Evolutionary conservation across 805 yeast species (phyloP), one percentile per base, ranked within the genome.

Genomic region (Millerago galiae): DNA sequence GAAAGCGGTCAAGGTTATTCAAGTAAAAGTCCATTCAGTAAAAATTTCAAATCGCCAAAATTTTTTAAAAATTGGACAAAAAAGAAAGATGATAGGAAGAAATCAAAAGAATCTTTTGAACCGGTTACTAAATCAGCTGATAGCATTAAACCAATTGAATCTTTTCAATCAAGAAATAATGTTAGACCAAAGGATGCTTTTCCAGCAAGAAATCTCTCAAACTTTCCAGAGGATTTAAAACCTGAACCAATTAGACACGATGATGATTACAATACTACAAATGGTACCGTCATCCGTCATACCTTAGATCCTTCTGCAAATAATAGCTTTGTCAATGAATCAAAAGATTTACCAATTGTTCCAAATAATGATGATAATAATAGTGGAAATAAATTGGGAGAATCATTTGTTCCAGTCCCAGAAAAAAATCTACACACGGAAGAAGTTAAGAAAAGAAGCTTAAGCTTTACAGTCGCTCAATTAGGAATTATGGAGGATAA

Each of bases 401-500:
- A 47, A n/a, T 53, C 55, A 3, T 51, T 51, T 35, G 43, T 42
- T 15, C 37, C 39, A 40, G 45, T 41, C 13, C 39, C 42, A 28
- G 25, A 34, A 32, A 16, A 11, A 6, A 38, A 46, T 18, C n/a
- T 29, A 17, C n/a, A n/a, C n/a, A 15, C 16, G 14, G 34, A 15
- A 25, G 14, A 27, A 3, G 27, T 26, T 10, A 16, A 31, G 6
- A 25, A 44, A 28, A 56, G 49, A 31, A 55, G 57, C n/a, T 50
- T 68, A 18, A 58, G 57, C 8, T 72, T 81, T 40, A 70, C 80
- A 2, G 71, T 77, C 32, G 83, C 79, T 17, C 88, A 83, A 50
- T 57, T 80, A 41, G 79, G 80, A 2, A 65, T 83, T 8, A 67
- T 83, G 65, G 74, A 68, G 29, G 77, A 83, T 41, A 82, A 79